Conservation (phyloP, 768 basidiomycete genomes). For the Russula griseocarnosa region DNA sequence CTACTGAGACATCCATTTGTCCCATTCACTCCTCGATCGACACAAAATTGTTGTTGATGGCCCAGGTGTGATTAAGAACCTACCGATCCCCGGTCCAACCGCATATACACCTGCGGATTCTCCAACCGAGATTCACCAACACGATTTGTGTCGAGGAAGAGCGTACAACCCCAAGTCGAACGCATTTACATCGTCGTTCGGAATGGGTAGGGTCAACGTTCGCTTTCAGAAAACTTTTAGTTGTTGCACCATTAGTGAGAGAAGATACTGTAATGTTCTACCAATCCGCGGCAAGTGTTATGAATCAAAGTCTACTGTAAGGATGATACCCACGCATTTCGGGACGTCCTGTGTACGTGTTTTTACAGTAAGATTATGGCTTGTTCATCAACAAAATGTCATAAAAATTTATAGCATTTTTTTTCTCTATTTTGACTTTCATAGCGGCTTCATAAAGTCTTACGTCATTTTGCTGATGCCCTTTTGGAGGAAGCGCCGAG, state of each 20-base stretch:
- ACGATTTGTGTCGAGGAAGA: too few species aligned
- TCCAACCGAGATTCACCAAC: too few species aligned
- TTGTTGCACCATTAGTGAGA: neutral
- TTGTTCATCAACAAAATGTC: too few species aligned
- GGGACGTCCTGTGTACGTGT: neutral
- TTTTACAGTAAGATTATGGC: neutral
- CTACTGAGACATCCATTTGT: neutral
- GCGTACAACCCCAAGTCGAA: too few species aligned
- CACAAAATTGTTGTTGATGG: neutral
- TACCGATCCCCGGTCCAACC: too few species aligned
- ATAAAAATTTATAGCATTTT: too few species aligned
- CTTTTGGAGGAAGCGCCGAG: neutral
- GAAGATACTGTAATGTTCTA: neutral
- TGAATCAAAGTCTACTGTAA: neutral
- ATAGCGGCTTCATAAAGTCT: too few species aligned
- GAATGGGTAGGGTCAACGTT: neutral
- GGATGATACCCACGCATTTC: neutral
- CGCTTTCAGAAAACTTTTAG: neutral
- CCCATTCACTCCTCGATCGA: neutral
- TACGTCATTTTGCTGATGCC: too few species aligned
- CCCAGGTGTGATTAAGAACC: too few species aligned
- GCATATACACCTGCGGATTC: too few species aligned
- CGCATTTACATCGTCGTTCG: neutral
- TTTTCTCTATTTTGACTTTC: too few species aligned
- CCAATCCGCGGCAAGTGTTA: neutral